These are phyloP conservation scores for Mucuna pruriens DNA, from an alignment of 306 rosid genomes.

Conservation along the genomic window DNA sequence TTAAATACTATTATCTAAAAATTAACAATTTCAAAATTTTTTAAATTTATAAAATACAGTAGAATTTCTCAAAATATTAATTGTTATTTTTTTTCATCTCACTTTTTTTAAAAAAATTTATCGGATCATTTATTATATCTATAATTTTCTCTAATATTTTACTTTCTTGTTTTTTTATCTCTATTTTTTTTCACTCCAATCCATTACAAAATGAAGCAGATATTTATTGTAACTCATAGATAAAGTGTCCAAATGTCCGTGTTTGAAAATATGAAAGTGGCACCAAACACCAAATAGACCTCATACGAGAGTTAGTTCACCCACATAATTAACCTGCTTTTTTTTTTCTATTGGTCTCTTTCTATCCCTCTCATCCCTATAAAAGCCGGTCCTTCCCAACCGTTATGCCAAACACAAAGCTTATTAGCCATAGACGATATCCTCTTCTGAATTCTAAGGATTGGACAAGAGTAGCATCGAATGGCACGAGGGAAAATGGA, in stretches of 20 bases:
- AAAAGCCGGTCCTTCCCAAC: slow-evolving; percentile 38
- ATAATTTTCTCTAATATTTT: too few relatives aligned
- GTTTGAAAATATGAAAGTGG: slow-evolving; percentile 19
- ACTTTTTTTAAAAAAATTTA: too few relatives aligned
- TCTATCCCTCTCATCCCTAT: slow-evolving; percentile 42
- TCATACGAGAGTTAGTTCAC: slow-evolving; percentile 54
- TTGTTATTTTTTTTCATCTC: too few relatives aligned
- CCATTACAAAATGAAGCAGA: too few relatives aligned
- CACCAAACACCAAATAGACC: slow-evolving; percentile 6
- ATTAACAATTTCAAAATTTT: too few relatives aligned
- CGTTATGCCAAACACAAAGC: background rate
- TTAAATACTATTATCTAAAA: too few relatives aligned
- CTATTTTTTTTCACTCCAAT: too few relatives aligned
- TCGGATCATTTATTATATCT: too few relatives aligned
- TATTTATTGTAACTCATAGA: background rate
- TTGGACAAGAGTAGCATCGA: background rate
- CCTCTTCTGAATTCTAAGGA: slow-evolving; percentile 6
- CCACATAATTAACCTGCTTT: slow-evolving; percentile 43
- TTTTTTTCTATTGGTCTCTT: slow-evolving; percentile 19
- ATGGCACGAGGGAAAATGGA: slow-evolving; percentile 55
- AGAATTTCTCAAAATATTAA: too few relatives aligned
- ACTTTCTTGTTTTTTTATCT: too few relatives aligned
- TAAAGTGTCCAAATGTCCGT: slow-evolving; percentile 8
- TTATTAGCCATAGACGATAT: background rate
- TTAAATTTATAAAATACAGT: too few relatives aligned